Evolutionary conservation across 139 green algal genomes (phyloP), one percentile per base, ranked within the genome.

Genomic region (Pycnococcus provasolii): DNA sequence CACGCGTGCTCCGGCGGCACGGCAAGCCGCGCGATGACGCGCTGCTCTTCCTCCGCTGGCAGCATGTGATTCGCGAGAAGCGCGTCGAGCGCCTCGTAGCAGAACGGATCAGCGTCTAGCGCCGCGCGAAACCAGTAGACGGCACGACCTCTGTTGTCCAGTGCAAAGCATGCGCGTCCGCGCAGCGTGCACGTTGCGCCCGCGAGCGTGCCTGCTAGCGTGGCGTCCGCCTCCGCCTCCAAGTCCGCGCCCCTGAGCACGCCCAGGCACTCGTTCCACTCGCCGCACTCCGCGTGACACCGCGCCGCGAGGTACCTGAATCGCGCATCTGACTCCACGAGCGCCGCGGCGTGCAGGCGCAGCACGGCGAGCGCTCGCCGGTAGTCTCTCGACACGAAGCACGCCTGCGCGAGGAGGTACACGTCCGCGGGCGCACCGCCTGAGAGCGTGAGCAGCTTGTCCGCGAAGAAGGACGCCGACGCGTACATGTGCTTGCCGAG

Each of bases 11-110:
- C 68, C 7, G 60, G 37, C n/a, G 53, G 43, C 15, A 94, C 67
- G 11, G 58, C 40, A 42, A 95, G 74, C 45, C 57, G 55, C 11
- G 74, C 45, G 6, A 91, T 54, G 68, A 95, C 73, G n/a, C 75
- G 50, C 40, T 74, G 39, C 79, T 95, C 91, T 73, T 95, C 81
- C 11, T 73, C 73, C 8, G 81, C 81, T 7, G 73, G 89, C 57
- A 98, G 79, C 89, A 96, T 87, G 77, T 96, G 84, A 43, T 83
- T 86, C 45, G 87, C 77, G 1, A 96, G 65, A n/a, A 97, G 73
- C 2, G 78, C 73, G 54, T 87, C 80, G 64, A 95, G 91, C 4
- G 92, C 92, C 72, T 97, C 91, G 52, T 90, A 89, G 74, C 91
- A 96, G 71, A 89, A 95, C 1, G 91, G 81, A 75, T 97, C 91